Evolutionary conservation across 2,329 filamentous ascomycete species (phyloP), one percentile per base, ranked within the genome.

Genomic region (Scedosporium minutisporum): DNA sequence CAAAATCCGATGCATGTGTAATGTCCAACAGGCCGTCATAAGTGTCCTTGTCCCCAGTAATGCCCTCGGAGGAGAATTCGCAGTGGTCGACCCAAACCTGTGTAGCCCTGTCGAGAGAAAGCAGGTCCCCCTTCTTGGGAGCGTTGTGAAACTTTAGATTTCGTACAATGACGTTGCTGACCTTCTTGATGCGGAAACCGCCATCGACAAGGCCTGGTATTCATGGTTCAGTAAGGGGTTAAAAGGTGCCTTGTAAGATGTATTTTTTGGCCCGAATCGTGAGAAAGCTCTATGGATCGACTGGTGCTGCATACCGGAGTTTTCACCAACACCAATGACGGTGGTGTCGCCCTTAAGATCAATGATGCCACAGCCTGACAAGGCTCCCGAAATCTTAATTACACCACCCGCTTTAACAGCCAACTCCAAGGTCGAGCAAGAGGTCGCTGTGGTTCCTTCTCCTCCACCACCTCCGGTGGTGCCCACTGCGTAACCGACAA

Each of bases 61-160:
- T 63, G 6, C 74, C 71, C 9, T 72, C 69, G 2, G 71, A 71
- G 27, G 69, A 73, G n/a, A 80, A 70, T 58, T 79, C 77, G 60
- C 71, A 73, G 63, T 80, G 77, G 44, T 79, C 77, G 55, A 80
- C 69, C 77, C 78, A 80, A 29, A 86, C 75, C 62, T 81, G 80
- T 4, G 69, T 76, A 1, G 76, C 73, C 2, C 69, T 68, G 65
- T 84, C 76, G 3, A 83, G 74, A 2, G 77, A 76, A 61, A 86
- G 75, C 46, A 80, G 77, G 69, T 86, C 83, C 44, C 80, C 80
- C 38, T 75, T 72, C 7, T 74, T 71, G 6, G 76, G 73, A 1
- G 83, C 78, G 63, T 82, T 79, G 64, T 75, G 69, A 65, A 83
- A 77, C 65, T 79, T 80, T 44, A 86, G 69, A 72, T 86, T 85